Percentiles rank a stretch among this genome's conserved stretches.
Conservation (phyloP, 371 early-diverging fungal species). For the Zancudomyces culisetae region DNA sequence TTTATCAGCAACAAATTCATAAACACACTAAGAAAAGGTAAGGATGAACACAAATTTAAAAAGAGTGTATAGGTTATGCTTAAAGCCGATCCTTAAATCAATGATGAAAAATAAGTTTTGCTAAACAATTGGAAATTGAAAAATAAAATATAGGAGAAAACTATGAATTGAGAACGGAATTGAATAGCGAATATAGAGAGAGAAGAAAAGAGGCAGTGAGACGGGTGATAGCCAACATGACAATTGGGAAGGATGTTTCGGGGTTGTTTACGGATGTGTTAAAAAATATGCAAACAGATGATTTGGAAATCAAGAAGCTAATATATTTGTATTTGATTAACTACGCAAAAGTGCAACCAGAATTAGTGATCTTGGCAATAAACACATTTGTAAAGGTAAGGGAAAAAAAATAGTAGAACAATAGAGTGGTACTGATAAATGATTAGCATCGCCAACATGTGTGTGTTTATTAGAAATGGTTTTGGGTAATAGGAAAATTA, state of each 20-base stretch:
- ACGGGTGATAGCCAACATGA: constrained; percentile 92
- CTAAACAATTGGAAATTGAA: too few species aligned
- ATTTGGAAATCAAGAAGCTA: constrained; percentile 73
- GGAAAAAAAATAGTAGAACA: too few species aligned
- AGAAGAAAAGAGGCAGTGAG: constrained; percentile 92
- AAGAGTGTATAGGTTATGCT: too few species aligned
- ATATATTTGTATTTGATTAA: constrained; percentile 63
- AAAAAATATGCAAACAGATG: constrained; percentile 98
- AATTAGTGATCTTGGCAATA: constrained; percentile 89
- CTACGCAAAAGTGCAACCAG: constrained; percentile 89
- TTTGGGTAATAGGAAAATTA: too few species aligned
- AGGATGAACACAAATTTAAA: not conserved
- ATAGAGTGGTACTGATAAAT: too few species aligned
- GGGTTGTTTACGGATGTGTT: constrained; percentile 72
- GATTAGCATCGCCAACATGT: too few species aligned
- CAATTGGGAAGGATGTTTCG: constrained; percentile 76
- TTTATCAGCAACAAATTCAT: constrained; percentile 22
- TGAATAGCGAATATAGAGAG: constrained; percentile 89
- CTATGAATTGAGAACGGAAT: constrained; percentile 83
- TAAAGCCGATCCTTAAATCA: too few species aligned
- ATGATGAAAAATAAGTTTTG: too few species aligned
- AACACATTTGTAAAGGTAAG: constrained; percentile 84
- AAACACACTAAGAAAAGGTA: constrained; percentile 20
- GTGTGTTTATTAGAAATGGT: too few species aligned
- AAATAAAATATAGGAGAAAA: constrained; percentile 69